These are phyloP conservation scores for Lactarius quietus DNA, from an alignment of 768 basidiomycete genomes.

Conservation along the genomic window DNA sequence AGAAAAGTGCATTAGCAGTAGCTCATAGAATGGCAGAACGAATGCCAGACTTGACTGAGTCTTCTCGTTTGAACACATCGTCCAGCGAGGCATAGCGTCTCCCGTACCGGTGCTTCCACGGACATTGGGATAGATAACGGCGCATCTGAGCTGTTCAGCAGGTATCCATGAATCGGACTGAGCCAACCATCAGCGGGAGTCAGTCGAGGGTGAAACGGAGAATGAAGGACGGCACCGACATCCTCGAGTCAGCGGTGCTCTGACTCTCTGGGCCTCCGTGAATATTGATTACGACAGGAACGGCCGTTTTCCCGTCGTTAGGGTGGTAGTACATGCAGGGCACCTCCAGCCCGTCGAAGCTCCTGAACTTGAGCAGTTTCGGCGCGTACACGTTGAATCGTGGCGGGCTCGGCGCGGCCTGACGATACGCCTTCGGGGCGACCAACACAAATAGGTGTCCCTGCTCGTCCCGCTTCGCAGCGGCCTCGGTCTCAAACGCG, in stretches of 20 bases:
- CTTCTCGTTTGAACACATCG: slow-evolving; percentile 42
- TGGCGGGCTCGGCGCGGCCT: slow-evolving; percentile 35
- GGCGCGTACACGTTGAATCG: slow-evolving; percentile 32
- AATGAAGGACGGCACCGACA: slow-evolving; percentile 29
- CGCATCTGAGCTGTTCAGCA: slow-evolving; percentile 41
- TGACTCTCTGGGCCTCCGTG: slow-evolving; percentile 42
- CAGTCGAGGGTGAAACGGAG: neutral
- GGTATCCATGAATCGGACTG: slow-evolving; percentile 37
- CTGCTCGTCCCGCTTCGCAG: slow-evolving; percentile 25
- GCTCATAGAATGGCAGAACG: neutral
- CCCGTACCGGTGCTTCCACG: slow-evolving; percentile 42
- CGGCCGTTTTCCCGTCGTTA: slow-evolving; percentile 28
- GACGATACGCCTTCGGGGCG: slow-evolving; percentile 32
- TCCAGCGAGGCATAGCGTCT: slow-evolving; percentile 39
- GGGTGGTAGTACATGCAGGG: slow-evolving; percentile 45
- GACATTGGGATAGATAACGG: slow-evolving; percentile 43
- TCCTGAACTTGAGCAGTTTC: slow-evolving; percentile 37
- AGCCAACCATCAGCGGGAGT: neutral
- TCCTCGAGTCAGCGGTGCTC: slow-evolving; percentile 35
- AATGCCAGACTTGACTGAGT: slow-evolving; percentile 38
- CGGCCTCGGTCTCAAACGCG: slow-evolving; percentile 21
- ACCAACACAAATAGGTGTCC: slow-evolving; percentile 33
- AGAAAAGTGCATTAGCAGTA: neutral
- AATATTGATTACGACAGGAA: slow-evolving; percentile 37
- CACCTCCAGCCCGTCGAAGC: slow-evolving; percentile 41